Evolutionary conservation across 371 early-diverging fungal species (phyloP), one percentile per base, ranked within the genome.

Genomic region (Amoeboradix gromovi): DNA sequence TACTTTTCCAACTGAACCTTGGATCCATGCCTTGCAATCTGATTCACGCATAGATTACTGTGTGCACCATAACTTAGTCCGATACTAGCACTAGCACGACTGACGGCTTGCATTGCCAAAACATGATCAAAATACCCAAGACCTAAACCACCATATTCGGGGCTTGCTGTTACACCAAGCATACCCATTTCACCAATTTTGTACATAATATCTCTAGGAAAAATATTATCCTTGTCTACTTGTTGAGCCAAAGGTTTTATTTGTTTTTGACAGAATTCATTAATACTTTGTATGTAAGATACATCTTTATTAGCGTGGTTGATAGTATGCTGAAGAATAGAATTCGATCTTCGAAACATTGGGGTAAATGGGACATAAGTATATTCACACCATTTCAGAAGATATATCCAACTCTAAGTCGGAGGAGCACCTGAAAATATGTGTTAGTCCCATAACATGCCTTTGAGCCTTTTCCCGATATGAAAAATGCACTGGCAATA

Each of bases 11-110:
- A 92, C 75, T 95, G 94, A n/a, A 75, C 81, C 30, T 84, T 83
- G 72, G 81, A 91, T 31, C 91, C 96, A 77, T 95, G 90, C 48
- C 93, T 78, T 17, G 85, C 87, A 66, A 95, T 88, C 76, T 95
- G 96, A 79, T 95, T 95, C 66, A 95, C 93, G 75, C 94, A 93
- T 30, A 94, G 78, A 76, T 95, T 95, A 29, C 91, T 91, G 77
- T 95, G 96, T 1, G 96, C 96, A 70, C 93, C 96, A 76, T 95
- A 95, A 71, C 86, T 85, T 32, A 95, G 78, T 0, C 88, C 96
- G 5, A 95, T 92, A 0, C 91, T 84, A 1, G 89, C 96, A 27
- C 89, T 88, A 0, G 89, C 91, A 29, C 92, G 79, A 1, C 85
- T 85, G 71, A 95, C 79, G 74, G 91, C 94, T 75, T 95, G 93